These are phyloP conservation scores for Gossypioides kirkii DNA, from an alignment of 345 rosid species.

Conservation along the genomic window DNA sequence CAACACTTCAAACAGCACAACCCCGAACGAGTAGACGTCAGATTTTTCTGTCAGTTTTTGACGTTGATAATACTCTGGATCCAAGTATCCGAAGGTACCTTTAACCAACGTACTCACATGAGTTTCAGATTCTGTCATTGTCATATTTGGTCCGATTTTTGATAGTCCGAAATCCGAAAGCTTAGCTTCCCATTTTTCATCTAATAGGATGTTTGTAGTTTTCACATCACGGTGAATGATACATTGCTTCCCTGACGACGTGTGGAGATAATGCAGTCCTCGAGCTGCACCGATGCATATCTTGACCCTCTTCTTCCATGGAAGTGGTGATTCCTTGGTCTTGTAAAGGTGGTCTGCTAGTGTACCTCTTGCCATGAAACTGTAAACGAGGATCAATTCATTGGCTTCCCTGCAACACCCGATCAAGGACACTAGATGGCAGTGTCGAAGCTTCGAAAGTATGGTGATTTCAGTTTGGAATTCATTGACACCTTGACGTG, in stretches of 20 bases:
- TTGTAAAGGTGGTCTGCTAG: constrained; percentile 42
- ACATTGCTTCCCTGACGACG: constrained; percentile 45
- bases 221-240: constrained; percentile 67
- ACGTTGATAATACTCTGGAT: constrained; percentile 51
- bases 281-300: constrained; percentile 59
- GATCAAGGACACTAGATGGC: constrained; percentile 53
- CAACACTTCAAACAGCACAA: constrained; percentile 50
- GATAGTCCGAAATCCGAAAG: constrained; percentile 58
- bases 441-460: constrained; percentile 54
- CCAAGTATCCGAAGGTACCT: constrained; percentile 58
- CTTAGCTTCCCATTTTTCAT: constrained; percentile 53
- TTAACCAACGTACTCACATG: constrained; percentile 51
- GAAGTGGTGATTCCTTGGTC: constrained; percentile 25
- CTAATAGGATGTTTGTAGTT: constrained; percentile 51
- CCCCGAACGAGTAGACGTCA: constrained; percentile 68
- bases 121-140: constrained; percentile 21
- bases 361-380: constrained; percentile 53
- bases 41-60: constrained; percentile 53
- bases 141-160: constrained; percentile 38
- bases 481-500: constrained; percentile 49
- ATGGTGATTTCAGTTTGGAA: constrained; percentile 51
- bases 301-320: constrained; percentile 48
- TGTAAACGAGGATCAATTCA: constrained; percentile 53
- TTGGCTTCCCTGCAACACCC: constrained; percentile 50
- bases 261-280: constrained; percentile 61